These are phyloP conservation scores for Trichoderma parareesei DNA, from an alignment of 495 filamentous ascomycete species.

Conservation along the genomic window DNA sequence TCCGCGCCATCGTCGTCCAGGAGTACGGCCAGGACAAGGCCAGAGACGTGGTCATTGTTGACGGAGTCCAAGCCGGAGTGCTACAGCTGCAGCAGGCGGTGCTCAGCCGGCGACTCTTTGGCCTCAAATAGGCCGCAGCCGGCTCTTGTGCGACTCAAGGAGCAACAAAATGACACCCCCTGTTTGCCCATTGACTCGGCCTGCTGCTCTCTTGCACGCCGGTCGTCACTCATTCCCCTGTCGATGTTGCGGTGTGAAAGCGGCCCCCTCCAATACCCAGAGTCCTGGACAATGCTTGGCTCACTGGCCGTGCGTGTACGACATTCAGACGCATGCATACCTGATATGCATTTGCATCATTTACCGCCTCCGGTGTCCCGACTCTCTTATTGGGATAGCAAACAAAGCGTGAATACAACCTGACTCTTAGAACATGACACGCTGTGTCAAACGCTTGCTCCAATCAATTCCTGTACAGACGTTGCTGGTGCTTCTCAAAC, in stretches of 20 bases:
- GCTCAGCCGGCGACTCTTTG: slow-evolving; percentile 30
- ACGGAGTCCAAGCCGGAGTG: slow-evolving; percentile 76
- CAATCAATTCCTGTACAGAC: not conserved
- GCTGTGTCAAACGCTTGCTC: slow-evolving; percentile 2
- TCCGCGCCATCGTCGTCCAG: slow-evolving; percentile 59
- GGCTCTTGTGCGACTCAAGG: not conserved
- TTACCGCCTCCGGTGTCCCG: not conserved
- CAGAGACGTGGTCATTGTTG: slow-evolving; percentile 58
- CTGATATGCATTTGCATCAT: not conserved
- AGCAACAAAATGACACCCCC: not conserved
- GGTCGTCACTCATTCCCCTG: not conserved
- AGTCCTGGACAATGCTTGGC: not conserved
- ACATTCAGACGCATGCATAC: not conserved
- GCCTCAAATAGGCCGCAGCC: not conserved
- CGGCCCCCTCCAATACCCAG: not conserved
- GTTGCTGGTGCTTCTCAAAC: not conserved
- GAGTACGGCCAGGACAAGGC: slow-evolving; percentile 55
- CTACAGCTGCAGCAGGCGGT: slow-evolving; percentile 55
- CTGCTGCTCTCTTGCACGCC: not conserved
- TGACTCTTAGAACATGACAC: not conserved
- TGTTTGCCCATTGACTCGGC: not conserved
- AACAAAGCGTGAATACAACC: not conserved
- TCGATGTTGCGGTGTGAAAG: slow-evolving; percentile 2
- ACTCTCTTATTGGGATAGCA: not conserved
- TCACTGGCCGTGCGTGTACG: not conserved